Conservation (phyloP, 495 filamentous ascomycete species). For the Tuber brumale region DNA sequence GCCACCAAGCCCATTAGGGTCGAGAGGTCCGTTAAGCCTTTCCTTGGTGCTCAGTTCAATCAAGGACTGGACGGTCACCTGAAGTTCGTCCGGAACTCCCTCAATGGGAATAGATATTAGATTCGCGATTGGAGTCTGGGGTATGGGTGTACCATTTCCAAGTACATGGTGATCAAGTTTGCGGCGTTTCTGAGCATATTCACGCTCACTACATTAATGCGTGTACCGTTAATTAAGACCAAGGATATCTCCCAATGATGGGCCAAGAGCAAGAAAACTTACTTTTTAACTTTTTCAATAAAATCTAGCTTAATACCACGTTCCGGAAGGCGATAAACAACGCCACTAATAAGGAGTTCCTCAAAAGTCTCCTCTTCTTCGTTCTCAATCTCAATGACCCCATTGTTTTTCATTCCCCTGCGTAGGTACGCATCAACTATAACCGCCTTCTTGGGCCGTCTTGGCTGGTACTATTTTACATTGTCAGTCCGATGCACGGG, state of each 20-base stretch:
- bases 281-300: constrained; percentile 40
- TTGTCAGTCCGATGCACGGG: constrained; percentile 44
- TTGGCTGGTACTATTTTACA: constrained; percentile 43
- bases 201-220: constrained; percentile 14
- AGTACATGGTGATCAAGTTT: constrained; percentile 15
- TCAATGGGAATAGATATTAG: constrained; percentile 16
- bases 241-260: not conserved
- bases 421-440: constrained; percentile 46
- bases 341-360: constrained; percentile 51
- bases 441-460: constrained; percentile 52
- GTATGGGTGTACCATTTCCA: constrained; percentile 18
- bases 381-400: constrained; percentile 68
- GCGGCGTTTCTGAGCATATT: constrained; percentile 14
- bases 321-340: constrained; percentile 61
- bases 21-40: constrained; percentile 12
- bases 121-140: not conserved
- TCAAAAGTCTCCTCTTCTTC: constrained; percentile 54
- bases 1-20: constrained; percentile 12
- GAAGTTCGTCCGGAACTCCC: constrained; percentile 1
- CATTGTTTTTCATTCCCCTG: constrained; percentile 65
- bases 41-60: constrained; percentile 23
- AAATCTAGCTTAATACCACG: constrained; percentile 76
- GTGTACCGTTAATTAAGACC: not conserved
- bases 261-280: constrained; percentile 12
- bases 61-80: constrained; percentile 28